Conservation (phyloP, 495 filamentous ascomycete species). For the Penicillium cinerascens region DNA sequence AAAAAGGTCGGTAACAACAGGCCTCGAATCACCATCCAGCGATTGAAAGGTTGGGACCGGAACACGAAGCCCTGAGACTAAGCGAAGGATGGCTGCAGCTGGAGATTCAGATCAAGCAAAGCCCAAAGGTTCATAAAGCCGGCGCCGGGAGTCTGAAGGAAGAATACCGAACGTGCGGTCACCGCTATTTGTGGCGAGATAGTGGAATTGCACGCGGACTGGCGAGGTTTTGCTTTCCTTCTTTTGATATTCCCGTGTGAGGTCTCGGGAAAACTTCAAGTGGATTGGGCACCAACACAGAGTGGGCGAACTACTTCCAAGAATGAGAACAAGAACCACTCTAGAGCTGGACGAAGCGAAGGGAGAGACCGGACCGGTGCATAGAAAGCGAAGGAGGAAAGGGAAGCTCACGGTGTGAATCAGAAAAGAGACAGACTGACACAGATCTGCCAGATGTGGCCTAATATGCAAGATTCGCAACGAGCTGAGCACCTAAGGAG, state of each 20-base stretch:
- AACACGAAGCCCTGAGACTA: constrained; percentile 28
- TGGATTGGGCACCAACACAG: constrained; percentile 18
- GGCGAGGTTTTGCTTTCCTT: constrained; percentile 28
- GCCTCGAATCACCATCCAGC: constrained; percentile 39
- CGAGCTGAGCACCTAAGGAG: constrained; percentile 20
- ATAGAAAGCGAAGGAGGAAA: constrained; percentile 16
- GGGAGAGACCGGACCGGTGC: constrained; percentile 31
- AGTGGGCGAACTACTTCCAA: constrained; percentile 27
- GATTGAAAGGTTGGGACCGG: neutral
- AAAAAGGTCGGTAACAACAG: constrained; percentile 23
- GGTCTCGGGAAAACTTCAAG: constrained; percentile 26
- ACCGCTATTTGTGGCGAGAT: neutral
- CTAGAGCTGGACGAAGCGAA: constrained; percentile 4
- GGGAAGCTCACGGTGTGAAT: constrained; percentile 33
- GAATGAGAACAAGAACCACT: constrained; percentile 38
- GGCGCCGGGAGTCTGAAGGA: neutral
- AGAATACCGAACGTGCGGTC: neutral
- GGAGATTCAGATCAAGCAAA: constrained; percentile 23
- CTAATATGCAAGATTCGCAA: constrained; percentile 36
- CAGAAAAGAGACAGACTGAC: constrained; percentile 22
- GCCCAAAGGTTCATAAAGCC: constrained; percentile 25
- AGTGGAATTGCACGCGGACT: constrained; percentile 17
- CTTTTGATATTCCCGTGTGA: constrained; percentile 14
- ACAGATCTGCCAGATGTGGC: constrained; percentile 25
- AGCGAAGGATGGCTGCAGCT: constrained; percentile 39